Conservation (phyloP, 306 rosid species). For the Castanospermum australe region DNA sequence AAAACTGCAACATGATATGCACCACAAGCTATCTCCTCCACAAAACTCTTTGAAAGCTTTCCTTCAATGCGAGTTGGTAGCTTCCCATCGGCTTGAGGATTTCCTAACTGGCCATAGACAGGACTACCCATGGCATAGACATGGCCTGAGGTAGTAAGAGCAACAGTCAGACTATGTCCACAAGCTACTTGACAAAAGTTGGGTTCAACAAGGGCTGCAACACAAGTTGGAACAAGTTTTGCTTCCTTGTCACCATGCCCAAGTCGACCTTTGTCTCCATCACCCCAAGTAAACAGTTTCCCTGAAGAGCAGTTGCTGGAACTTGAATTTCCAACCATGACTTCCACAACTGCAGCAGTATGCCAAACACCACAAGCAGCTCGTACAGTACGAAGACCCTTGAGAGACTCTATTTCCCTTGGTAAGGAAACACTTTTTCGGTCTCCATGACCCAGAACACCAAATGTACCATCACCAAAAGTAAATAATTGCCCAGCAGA, state of each 20-base stretch:
- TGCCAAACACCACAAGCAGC: slow-evolving; percentile 86
- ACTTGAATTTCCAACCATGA: slow-evolving; percentile 69
- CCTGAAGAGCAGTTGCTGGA: slow-evolving; percentile 70
- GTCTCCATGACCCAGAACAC: slow-evolving; percentile 76
- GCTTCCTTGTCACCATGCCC: slow-evolving; percentile 80
- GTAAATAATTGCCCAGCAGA: slow-evolving; percentile 74
- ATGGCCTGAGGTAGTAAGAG: slow-evolving; percentile 64
- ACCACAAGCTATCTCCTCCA: slow-evolving; percentile 79
- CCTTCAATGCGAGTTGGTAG: slow-evolving; percentile 64
- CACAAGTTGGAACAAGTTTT: slow-evolving; percentile 77
- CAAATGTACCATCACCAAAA: slow-evolving; percentile 81
- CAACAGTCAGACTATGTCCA: slow-evolving; percentile 72
- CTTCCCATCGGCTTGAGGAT: slow-evolving; percentile 64
- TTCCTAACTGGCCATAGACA: slow-evolving; percentile 72
- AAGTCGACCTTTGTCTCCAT: slow-evolving; percentile 74
- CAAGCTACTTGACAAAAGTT: slow-evolving; percentile 66
- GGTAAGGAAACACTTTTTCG: slow-evolving; percentile 52
- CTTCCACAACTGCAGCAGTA: slow-evolving; percentile 81
- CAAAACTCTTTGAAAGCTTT: slow-evolving; percentile 61
- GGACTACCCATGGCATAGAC: slow-evolving; percentile 77
- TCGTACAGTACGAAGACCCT: slow-evolving; percentile 70
- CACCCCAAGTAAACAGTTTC: slow-evolving; percentile 78
- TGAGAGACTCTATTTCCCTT: slow-evolving; percentile 68
- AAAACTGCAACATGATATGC: slow-evolving; percentile 71
- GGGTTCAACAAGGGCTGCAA: slow-evolving; percentile 73